A percentile compares a stretch with the other conserved stretches of the same genome.
These are phyloP conservation scores for Chalciporus piperatus DNA, from an alignment of 768 basidiomycete species.

Conservation along the genomic window DNA sequence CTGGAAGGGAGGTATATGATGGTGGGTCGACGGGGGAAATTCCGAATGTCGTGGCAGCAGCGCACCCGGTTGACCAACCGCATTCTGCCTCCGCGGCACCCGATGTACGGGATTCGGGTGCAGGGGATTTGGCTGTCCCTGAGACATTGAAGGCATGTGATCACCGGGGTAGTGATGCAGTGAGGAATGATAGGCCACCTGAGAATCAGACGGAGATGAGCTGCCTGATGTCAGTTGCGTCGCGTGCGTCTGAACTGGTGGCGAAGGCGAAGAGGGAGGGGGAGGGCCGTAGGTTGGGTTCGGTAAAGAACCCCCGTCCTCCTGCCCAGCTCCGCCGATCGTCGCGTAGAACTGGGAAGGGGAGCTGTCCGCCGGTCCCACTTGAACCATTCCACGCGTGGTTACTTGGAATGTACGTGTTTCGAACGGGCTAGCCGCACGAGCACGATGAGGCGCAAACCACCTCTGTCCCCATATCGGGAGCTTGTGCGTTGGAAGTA, in stretches of 20 bases:
- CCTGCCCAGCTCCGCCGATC: conserved; percentile 21
- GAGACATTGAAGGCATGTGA: not conserved
- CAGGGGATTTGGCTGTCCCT: not conserved
- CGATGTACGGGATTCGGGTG: not conserved
- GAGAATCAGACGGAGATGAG: not conserved
- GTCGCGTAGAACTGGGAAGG: conserved; percentile 20
- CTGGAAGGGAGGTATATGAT: not conserved
- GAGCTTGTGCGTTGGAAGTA: conserved; percentile 16
- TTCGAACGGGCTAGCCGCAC: conserved; percentile 27
- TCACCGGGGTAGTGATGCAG: not conserved
- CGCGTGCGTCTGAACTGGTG: conserved; percentile 2
- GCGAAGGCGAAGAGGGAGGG: conserved; percentile 11
- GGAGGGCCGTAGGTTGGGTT: conserved; percentile 7
- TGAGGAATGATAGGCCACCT: not conserved
- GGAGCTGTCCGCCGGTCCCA: conserved; percentile 18
- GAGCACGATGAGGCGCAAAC: conserved; percentile 21
- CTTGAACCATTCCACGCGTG: conserved; percentile 17
- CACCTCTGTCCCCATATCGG: conserved; percentile 34
- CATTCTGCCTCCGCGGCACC: not conserved
- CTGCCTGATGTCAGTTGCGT: not conserved
- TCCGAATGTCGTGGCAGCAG: not conserved
- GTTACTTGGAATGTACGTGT: conserved; percentile 16
- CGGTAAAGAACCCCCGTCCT: conserved; percentile 13
- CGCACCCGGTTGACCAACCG: not conserved
- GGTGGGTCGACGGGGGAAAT: not conserved